Base-by-base conservation (phyloP, 192 early-diverging fungal species). In the Backusella morwellensis region DNA sequence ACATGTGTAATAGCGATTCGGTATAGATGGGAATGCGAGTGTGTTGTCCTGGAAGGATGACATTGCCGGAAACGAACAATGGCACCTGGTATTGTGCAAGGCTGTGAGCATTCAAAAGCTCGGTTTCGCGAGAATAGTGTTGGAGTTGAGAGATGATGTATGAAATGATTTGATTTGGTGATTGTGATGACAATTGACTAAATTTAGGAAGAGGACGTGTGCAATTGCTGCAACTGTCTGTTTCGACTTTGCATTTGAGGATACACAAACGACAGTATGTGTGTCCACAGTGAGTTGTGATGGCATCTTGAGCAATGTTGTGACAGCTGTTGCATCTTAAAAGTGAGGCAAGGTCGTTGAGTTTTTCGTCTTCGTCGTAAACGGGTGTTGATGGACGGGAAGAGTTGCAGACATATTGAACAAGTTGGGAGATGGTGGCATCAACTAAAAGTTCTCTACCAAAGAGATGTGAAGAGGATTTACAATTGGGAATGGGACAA, bases 211-310 rank as follows among this genome's bases (percentile, higher is more conserved):
- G 70, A 47, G 70, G 70, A 26, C 70, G 70, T 7, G 29, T 47
- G 7, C 70, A 72, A 9, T 19, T 52, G 5, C 15, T 21, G 17
- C 70, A 72, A 4, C 32, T 72, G 70, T 50, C 70, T 29, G 70
- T 72, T 19, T 29, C 44, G 29, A 72, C 19, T 34, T 72, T 72
- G 40, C 17, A 32, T 29, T 72, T 41, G 17, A 72, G 21, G 26
- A 72, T 42, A 32, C 70, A 72, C 23, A 72, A 32, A 47, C 70
- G 40, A 9, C 70, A 72, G 41, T 52, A 72, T 7, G 70, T 72
- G 42, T 72, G 70, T 40, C 70, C 70, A 19, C 70, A 72, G 8
- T 72, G 70, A 5, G 70, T 72, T 14, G 70, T 72, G 15, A 72
- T 72, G 21, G 70, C 44, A 44, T 47, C 41, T 8, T 44, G 29